phyloP scores from a whole-genome alignment of 331 rosid genomes.

The Phaseolus coccineus region DNA sequence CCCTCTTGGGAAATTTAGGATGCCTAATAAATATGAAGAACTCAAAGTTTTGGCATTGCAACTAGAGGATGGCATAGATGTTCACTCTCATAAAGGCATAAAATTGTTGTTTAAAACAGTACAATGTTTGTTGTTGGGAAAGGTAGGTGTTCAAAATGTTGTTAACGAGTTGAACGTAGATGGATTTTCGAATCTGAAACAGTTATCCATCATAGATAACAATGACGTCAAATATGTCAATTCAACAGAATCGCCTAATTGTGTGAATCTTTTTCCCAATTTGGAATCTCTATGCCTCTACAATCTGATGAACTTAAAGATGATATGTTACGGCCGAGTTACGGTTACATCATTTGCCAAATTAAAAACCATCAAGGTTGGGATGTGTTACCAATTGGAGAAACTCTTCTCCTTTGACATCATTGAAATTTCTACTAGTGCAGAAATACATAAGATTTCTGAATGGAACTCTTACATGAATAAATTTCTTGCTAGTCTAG shows the following conservation, averaged over 20 bases:
- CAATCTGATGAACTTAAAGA: not conserved
- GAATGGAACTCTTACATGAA: constrained; percentile 11
- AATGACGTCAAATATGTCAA: constrained; percentile 33
- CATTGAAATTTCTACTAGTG: not conserved
- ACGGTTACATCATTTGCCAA: constrained; percentile 12
- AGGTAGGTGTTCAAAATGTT: constrained; percentile 34
- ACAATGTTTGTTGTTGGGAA: constrained; percentile 49
- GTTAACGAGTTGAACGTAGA: constrained; percentile 38
- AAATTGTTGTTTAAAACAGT: constrained; percentile 44
- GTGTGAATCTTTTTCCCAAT: constrained; percentile 28
- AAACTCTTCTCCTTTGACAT: constrained; percentile 39
- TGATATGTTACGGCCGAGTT: constrained; percentile 19
- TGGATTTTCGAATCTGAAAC: constrained; percentile 50
- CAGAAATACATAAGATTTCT: constrained; percentile 31
- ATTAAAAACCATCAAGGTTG: constrained; percentile 34
- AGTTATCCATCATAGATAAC: constrained; percentile 14
- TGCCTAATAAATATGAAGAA: not conserved
- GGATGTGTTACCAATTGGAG: constrained; percentile 24
- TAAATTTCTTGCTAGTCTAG: constrained; percentile 1
- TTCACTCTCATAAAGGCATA: not conserved
- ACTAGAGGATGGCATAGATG: not conserved
- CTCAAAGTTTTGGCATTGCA: constrained; percentile 46
- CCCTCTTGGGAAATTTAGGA: constrained; percentile 17
- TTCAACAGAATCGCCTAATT: constrained; percentile 1
- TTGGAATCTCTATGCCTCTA: constrained; percentile 32